These are phyloP conservation scores for Phytophthora aleatoria DNA, from an alignment of 352 stramenopile genomes.

Conservation along the genomic window DNA sequence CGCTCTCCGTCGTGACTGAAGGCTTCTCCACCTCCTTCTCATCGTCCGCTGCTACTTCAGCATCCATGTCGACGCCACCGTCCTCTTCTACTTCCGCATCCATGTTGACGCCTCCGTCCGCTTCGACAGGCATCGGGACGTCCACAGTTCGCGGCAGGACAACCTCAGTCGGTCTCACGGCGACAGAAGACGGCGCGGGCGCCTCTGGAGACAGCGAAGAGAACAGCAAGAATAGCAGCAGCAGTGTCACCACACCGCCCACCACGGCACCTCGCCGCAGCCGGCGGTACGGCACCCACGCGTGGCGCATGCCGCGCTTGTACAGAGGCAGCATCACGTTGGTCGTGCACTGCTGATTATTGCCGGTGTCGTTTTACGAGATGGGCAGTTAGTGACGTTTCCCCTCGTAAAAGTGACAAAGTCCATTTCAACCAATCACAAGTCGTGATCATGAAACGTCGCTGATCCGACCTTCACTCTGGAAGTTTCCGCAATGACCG, in stretches of 20 bases:
- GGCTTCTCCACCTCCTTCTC: neutral
- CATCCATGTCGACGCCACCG: constrained; percentile 20
- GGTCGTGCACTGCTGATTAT: neutral
- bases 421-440: constrained; percentile 23
- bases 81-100: constrained; percentile 15
- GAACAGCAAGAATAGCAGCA: constrained; percentile 71
- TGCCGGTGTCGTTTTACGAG: constrained; percentile 15
- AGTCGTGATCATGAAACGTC: constrained; percentile 7
- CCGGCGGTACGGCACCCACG: constrained; percentile 59
- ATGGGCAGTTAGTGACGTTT: constrained; percentile 11
- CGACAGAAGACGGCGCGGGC: constrained; percentile 4
- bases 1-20: neutral
- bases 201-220: constrained; percentile 21
- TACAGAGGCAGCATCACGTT: constrained; percentile 60
- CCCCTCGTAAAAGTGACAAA: constrained; percentile 6
- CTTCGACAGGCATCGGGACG: constrained; percentile 1
- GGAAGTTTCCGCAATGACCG: constrained; percentile 4
- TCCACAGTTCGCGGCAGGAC: constrained; percentile 8
- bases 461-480: constrained; percentile 5
- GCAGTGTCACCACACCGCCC: constrained; percentile 37
- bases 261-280: constrained; percentile 62
- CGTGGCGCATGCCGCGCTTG: constrained; percentile 67
- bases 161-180: constrained; percentile 14
- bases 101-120: constrained; percentile 17
- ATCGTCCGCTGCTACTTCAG: constrained; percentile 6